phyloP scores from a whole-genome alignment of 1,284 basidiomycete species.

The Schizophyllum amplum region DNA sequence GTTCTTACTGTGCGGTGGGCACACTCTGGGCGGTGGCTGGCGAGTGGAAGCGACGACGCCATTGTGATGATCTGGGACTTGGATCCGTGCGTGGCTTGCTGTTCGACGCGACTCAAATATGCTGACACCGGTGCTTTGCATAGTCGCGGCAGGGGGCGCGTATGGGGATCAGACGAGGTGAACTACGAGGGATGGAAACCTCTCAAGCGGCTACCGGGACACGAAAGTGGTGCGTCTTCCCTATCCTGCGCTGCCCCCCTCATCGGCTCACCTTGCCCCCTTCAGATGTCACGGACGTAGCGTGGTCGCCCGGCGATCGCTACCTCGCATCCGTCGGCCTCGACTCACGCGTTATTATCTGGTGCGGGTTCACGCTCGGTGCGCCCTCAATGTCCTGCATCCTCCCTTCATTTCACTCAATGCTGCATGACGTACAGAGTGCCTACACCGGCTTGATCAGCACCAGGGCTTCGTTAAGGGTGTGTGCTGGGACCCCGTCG shows the following conservation, averaged over 20 bases:
- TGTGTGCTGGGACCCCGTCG: conserved; percentile 97
- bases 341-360: conserved; percentile 87
- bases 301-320: conserved; percentile 89
- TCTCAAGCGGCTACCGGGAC: conserved; percentile 83
- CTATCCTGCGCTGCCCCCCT: background rate
- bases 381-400: conserved; percentile 13
- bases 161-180: conserved; percentile 89
- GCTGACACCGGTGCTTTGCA: conserved; percentile 21
- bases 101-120: conserved; percentile 1
- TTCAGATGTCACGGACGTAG: conserved; percentile 89
- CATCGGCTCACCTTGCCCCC: conserved; percentile 2
- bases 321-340: conserved; percentile 93
- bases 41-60: conserved; percentile 94
- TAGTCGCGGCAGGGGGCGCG: conserved; percentile 68
- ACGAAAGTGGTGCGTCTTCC: conserved; percentile 70
- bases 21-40: conserved; percentile 88
- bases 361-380: conserved; percentile 88
- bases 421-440: background rate
- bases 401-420: conserved; percentile 1
- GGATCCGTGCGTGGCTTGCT: conserved; percentile 66
- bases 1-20: conserved; percentile 96
- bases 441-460: conserved; percentile 70
- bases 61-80: conserved; percentile 97
- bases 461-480: conserved; percentile 98
- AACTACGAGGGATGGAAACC: conserved; percentile 99